phyloP scores from a whole-genome alignment of 352 stramenopile genomes.

The Phytophthora aleatoria region DNA sequence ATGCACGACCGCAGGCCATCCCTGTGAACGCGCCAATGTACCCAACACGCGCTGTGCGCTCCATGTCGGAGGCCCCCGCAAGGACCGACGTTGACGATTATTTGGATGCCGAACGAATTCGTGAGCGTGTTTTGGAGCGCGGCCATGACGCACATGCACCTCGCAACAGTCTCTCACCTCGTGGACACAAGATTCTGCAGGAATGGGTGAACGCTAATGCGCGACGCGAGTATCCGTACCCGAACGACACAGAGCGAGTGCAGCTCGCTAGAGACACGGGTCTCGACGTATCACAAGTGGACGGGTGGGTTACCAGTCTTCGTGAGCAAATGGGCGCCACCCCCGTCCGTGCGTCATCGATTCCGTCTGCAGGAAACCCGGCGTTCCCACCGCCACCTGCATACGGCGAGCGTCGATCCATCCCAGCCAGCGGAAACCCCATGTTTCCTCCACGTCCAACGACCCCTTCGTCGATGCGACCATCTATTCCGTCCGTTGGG shows the following conservation, averaged over 20 bases:
- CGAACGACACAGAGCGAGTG: conserved; percentile 68
- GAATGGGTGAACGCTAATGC: conserved; percentile 74
- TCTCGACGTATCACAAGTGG: conserved; percentile 79
- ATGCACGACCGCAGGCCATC: conserved; percentile 34
- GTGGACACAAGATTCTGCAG: conserved; percentile 76
- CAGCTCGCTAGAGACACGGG: conserved; percentile 78
- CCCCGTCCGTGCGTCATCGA: conserved; percentile 39
- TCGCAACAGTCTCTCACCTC: conserved; percentile 63
- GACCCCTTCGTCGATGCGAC: conserved; percentile 30
- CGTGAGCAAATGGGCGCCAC: conserved; percentile 56
- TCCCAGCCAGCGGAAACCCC: conserved; percentile 63
- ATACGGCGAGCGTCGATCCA: conserved; percentile 64
- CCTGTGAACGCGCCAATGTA: conserved; percentile 36
- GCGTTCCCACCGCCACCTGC: conserved; percentile 59
- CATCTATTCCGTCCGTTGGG: conserved; percentile 55
- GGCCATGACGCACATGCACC: conserved; percentile 40
- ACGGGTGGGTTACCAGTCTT: conserved; percentile 86
- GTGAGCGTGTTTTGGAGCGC: conserved; percentile 61
- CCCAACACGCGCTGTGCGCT: conserved; percentile 54
- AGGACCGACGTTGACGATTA: conserved; percentile 65
- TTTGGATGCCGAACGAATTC: conserved; percentile 68
- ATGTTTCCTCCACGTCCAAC: conserved; percentile 73
- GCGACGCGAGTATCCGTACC: conserved; percentile 69
- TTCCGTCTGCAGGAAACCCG: conserved; percentile 62
- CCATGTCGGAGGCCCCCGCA: conserved; percentile 66